Evolutionary conservation across 345 rosid species (phyloP).

Genomic region (Lepidium africanum): DNA sequence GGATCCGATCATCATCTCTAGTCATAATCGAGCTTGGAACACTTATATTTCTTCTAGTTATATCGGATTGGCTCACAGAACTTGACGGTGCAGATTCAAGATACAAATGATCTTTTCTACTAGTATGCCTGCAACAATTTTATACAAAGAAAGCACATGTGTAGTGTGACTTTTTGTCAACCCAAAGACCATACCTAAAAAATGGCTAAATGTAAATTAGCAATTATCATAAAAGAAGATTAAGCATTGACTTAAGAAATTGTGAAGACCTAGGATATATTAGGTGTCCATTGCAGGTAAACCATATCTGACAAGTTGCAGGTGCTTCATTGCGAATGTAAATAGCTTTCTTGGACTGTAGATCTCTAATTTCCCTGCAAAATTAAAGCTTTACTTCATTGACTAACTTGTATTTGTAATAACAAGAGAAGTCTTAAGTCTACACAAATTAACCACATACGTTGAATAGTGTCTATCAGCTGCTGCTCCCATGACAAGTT

Average conservation of each 20-base stretch:
- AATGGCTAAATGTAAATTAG: background rate
- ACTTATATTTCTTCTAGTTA: background rate
- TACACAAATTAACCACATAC: constrained; percentile 24
- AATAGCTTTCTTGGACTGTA: constrained; percentile 67
- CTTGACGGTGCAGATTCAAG: background rate
- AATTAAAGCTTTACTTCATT: background rate
- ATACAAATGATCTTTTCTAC: background rate
- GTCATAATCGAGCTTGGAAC: background rate
- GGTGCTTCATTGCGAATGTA: constrained; percentile 47
- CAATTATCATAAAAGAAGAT: background rate
- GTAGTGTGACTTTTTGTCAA: too few relatives aligned
- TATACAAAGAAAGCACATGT: background rate
- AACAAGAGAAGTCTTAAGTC: background rate
- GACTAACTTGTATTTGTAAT: background rate
- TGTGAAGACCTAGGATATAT: constrained; percentile 43
- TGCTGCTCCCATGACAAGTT: constrained; percentile 88
- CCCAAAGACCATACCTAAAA: background rate
- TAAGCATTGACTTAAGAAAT: background rate
- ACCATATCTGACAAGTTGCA: constrained; percentile 57
- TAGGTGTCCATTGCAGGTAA: constrained; percentile 52
- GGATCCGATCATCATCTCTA: constrained; percentile 29
- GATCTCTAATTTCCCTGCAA: constrained; percentile 55
- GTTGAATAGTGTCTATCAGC: constrained; percentile 48
- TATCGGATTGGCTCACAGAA: background rate
- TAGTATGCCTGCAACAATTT: constrained; percentile 12